Percentiles rank a stretch among this genome's conserved stretches.
Conservation (phyloP, 306 rosid species). For the Vigna unguiculata region DNA sequence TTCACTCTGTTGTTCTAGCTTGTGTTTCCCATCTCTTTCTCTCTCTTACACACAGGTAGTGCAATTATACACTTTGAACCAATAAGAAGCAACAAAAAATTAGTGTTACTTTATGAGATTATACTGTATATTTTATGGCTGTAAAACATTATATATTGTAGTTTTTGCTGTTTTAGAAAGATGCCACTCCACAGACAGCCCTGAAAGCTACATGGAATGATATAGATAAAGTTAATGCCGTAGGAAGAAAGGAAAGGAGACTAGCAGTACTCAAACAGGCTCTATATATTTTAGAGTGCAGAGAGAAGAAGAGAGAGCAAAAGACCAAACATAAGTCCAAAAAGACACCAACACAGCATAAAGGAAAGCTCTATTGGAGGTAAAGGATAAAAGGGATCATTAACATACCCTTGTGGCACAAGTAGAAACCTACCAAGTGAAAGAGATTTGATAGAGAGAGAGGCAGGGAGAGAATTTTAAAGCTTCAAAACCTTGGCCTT, state of each 20-base stretch:
- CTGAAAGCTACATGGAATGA: slow-evolving; percentile 64
- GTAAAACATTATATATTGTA: not conserved
- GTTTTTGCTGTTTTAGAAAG: slow-evolving; percentile 25
- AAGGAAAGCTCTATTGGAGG: slow-evolving; percentile 49
- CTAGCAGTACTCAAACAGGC: slow-evolving; percentile 55
- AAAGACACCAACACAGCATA: slow-evolving; percentile 59
- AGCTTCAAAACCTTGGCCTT: slow-evolving; percentile 32
- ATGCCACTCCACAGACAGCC: slow-evolving; percentile 45
- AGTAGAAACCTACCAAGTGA: slow-evolving; percentile 53
- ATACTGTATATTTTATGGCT: not conserved
- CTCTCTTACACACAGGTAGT: slow-evolving; percentile 7
- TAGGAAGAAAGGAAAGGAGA: slow-evolving; percentile 85
- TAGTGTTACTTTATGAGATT: slow-evolving; percentile 35
- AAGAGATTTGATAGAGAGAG: slow-evolving; percentile 45
- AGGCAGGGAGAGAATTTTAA: slow-evolving; percentile 2
- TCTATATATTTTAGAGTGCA: slow-evolving; percentile 61
- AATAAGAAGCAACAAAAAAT: slow-evolving; percentile 52
- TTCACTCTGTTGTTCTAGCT: slow-evolving; percentile 59
- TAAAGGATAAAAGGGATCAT: slow-evolving; percentile 56
- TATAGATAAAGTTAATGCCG: slow-evolving; percentile 64
- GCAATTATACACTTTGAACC: slow-evolving; percentile 60
- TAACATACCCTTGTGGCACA: slow-evolving; percentile 48
- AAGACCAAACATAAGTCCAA: slow-evolving; percentile 42
- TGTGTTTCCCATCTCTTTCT: slow-evolving; percentile 53
- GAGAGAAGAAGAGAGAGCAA: slow-evolving; percentile 1